Evolutionary conservation across 1,284 basidiomycete genomes (phyloP), one percentile per base, ranked within the genome.

Genomic region (Trametes hirsuta): DNA sequence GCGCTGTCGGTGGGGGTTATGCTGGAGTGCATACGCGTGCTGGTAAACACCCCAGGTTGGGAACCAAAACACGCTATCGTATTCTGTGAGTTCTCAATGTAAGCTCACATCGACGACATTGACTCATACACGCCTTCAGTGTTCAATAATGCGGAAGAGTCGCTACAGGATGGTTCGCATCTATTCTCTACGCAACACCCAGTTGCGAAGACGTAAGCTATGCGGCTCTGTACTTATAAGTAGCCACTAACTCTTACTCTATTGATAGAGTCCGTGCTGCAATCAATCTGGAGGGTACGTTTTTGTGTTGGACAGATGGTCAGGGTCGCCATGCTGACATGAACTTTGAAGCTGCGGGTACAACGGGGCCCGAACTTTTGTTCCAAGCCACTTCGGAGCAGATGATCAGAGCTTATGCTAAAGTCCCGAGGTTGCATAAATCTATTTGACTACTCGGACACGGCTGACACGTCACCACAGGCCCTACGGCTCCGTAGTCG

Each of bases 361-460:
- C 90, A 0, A 90, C 86, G 5, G 96, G 97, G 0, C 91, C 88
- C 22, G 94, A 96, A 69, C 79, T 98, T 8, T 83, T 98, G 12
- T 99, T 99, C 81, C 97, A 99, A 78, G 97, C 97, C 0, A 98
- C 94, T 0, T 95, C 92, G 12, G 85, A 91, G 64, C 87, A 95
- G 72, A 97, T 99, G 94, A 93, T 98, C 18, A 82, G 91, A 61
- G 95, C 94, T 0, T 98, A 97, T 71, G 85, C 90, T 0, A 83
- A 89, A 66, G 93, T 94, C 0, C 95, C 95, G 4, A 79, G 88
- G 87, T 86, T 62, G 37, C 69, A 55, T 18, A 39, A 22, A 25
- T 18, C 53, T 4, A 62, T 54, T 14, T 36, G 4, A 44, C 36
- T 37, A n/a, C 46, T 40, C n/a, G 30, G 55, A 34, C 24, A 34